Evolutionary conservation across 805 yeast genomes (phyloP), one percentile per base, ranked within the genome.

Genomic region (Metschnikowia koreensis): DNA sequence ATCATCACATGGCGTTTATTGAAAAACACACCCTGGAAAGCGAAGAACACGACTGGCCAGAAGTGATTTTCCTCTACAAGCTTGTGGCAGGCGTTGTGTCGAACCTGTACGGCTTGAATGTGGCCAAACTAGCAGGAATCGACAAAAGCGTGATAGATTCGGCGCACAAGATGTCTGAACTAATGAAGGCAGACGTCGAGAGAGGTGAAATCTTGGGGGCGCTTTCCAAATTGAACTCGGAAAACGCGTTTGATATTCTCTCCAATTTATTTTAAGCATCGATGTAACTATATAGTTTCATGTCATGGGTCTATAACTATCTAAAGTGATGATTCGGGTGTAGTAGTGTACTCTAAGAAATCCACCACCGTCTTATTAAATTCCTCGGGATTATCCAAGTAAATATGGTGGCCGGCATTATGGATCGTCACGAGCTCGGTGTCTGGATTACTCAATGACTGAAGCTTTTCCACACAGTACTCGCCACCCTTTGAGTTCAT

Each of bases 31-130:
- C 61, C n/a, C 59, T 56, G 3, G 68, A 70, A 2, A 60, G 59
- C 11, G 58, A 54, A 13, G 63, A 66, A 36, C 41, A 46, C 28
- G 59, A 58, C 33, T 70, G 67, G 57, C 74, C 76, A 1, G 74
- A 73, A 41, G 68, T 75, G 8, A 56, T 73, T 11, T 75, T 75
- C 48, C 60, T 74, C 39, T 75, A 74, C 56, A 70, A 64, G 40
- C 56, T 75, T 36, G 71, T 63, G 6, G 46, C 52, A 15, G 79
- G 79, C 1, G 75, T 71, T 9, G 69, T 72, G 17, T 66, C 80
- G 40, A 79, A 84, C 49, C 87, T 92, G 50, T 90, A 86, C 66
- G 97, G 97, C 1, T 71, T 92, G 36, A 89, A 91, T 62, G 96
- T 89, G 38, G 97, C 97, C 0, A 78, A 81, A 53, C 61, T 90